Evolutionary conservation across 176 grass and related monocot species (phyloP).

Genomic region (Zoysia pacifica): DNA sequence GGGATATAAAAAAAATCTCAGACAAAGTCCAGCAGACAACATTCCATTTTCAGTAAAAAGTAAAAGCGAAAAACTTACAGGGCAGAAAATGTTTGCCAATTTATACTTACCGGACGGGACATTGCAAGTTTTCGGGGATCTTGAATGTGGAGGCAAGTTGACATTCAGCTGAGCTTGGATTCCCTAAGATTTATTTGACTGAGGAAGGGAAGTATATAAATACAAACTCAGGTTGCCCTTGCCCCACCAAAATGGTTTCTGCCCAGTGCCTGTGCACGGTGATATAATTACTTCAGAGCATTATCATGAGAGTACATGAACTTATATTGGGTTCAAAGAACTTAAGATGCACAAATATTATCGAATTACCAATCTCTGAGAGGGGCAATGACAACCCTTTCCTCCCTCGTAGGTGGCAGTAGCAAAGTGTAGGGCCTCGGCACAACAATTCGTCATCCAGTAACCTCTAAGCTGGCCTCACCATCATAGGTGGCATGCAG

Average conservation of each 20-base stretch:
- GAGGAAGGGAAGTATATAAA: constrained; percentile 21
- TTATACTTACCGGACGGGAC: constrained; percentile 33
- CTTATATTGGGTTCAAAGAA: neutral
- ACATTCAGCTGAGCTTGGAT: constrained; percentile 28
- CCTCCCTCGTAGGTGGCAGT: neutral
- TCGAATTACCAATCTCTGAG: neutral
- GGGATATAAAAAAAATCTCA: constrained; percentile 17
- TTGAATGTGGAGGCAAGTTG: constrained; percentile 41
- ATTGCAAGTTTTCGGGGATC: constrained; percentile 30
- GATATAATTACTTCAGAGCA: neutral
- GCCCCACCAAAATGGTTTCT: neutral
- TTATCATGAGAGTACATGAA: neutral
- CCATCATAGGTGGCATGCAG: neutral
- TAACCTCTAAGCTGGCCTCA: neutral
- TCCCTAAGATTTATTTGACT: constrained; percentile 19
- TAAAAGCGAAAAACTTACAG: neutral
- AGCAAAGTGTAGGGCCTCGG: neutral
- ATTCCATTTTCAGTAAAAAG: constrained; percentile 19
- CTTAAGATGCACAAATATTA: neutral
- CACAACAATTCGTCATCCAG: constrained; percentile 19
- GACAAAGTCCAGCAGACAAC: neutral
- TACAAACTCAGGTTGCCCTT: neutral
- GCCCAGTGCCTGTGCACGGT: constrained; percentile 6
- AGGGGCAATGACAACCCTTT: neutral
- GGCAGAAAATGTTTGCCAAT: neutral